Percentiles rank a stretch among this genome's conserved stretches.
Conservation (phyloP, 2,329 filamentous ascomycete genomes). For the Elsinoe batatas region DNA sequence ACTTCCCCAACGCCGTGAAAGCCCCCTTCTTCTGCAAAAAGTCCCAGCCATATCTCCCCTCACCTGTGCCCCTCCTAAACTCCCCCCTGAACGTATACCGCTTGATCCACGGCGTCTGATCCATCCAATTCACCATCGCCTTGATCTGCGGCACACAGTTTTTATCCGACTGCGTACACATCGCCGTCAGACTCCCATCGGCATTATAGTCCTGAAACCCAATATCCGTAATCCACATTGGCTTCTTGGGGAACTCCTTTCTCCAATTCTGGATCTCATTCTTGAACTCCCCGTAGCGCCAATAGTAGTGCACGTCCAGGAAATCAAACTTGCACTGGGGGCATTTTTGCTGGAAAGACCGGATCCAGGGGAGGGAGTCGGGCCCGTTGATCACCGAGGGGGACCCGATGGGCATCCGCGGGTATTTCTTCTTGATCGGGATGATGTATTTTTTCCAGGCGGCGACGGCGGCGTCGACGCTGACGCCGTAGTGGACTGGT, state of each 20-base stretch:
- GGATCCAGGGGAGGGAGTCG: neutral
- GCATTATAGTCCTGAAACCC: slow-evolving; percentile 6
- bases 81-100: slow-evolving; percentile 3
- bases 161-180: neutral
- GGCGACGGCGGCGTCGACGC: neutral
- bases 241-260: slow-evolving; percentile 3
- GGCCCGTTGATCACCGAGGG: slow-evolving; percentile 1
- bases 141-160: slow-evolving; percentile 1
- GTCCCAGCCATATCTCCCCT: neutral
- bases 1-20: neutral
- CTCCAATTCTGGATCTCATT: neutral
- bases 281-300: neutral
- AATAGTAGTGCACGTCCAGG: slow-evolving; percentile 8
- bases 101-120: slow-evolving; percentile 1
- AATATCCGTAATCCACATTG: neutral
- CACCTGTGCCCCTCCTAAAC: neutral
- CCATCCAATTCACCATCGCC: slow-evolving; percentile 6
- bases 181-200: neutral
- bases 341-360: neutral
- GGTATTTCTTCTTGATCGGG: slow-evolving; percentile 6
- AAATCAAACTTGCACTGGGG: slow-evolving; percentile 8
- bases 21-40: neutral
- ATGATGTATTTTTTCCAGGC: slow-evolving; percentile 8
- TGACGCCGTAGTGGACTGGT: neutral
- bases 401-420: neutral